Evolutionary conservation across 257 asterid genomes (phyloP), one percentile per base, ranked within the genome.

Genomic region (Craterostigma plantagineum): DNA sequence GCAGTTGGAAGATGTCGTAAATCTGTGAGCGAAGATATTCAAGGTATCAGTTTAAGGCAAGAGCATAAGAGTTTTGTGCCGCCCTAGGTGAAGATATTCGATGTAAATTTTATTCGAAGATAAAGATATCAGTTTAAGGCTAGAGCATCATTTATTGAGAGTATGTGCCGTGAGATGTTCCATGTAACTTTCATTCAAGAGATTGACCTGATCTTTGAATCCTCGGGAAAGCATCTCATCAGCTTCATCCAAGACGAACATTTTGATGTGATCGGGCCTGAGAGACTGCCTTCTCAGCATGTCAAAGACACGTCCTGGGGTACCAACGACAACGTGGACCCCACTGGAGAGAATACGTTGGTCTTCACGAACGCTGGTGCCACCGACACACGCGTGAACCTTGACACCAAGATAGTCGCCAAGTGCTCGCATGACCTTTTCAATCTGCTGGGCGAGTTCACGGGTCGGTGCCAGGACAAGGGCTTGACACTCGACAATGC

Each of bases 161-260:
- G n/a, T n/a, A n/a, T n/a, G n/a, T n/a, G n/a, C n/a, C n/a, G n/a
- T n/a, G n/a, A 38, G 43, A 38, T 10, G 4, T 38, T n/a, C n/a
- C n/a, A 6, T 23, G 30, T 23, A 23, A 23, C 2, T 23, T 23
- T 23, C 6, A 23, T 23, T 23, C 30, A 23, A 23, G 6, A 12
- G 40, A 12, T 12, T 12, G 7, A 73, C 82, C 82, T 73, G 82
- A 60, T 73, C 82, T 67, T 73, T 73, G 48, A 73, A 73, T 17
- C 81, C 81, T 36, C 81, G 59, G 17, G 81, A 73, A 51, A 72
- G 80, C 80, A 72, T 72, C 46, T 72, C 81, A 56, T 72, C 81
- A 4, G 81, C 81, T 57, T 72, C 81, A 38, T 72, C 81, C 58
- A 72, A 38, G 38, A 72, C 76, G 51, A 72, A 72, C 81, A 72